These are phyloP conservation scores for Talinum fruticosum DNA, from an alignment of 148 eudicot species.

Conservation along the genomic window DNA sequence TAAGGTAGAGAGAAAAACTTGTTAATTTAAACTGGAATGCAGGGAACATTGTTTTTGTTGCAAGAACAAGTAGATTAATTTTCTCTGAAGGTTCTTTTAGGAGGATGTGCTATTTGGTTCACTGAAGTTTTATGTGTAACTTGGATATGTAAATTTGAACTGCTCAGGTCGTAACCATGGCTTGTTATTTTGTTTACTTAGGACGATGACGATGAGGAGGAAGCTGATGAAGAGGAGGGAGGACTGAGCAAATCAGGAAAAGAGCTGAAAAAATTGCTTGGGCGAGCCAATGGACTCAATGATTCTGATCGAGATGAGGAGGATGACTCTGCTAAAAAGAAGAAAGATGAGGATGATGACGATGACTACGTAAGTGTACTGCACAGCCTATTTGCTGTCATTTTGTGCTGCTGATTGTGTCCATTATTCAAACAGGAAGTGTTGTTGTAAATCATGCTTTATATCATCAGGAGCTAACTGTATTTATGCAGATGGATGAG, in stretches of 20 bases:
- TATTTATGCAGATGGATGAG: slow-evolving; percentile 52
- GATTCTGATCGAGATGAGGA: slow-evolving; percentile 64
- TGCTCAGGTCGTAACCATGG: not conserved
- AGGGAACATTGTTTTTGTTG: not conserved
- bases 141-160: not conserved
- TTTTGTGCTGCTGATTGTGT: not conserved
- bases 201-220: slow-evolving; percentile 90
- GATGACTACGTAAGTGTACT: slow-evolving; percentile 69
- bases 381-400: slow-evolving; percentile 8
- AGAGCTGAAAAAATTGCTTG: slow-evolving; percentile 92
- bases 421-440: not conserved
- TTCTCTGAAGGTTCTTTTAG: not conserved
- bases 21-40: not conserved
- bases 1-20: not conserved
- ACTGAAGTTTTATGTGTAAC: not conserved
- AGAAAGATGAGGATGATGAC: slow-evolving; percentile 73
- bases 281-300: slow-evolving; percentile 63
- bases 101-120: not conserved
- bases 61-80: not conserved
- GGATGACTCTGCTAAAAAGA: slow-evolving; percentile 20
- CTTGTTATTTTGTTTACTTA: slow-evolving; percentile 14
- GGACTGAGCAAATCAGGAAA: slow-evolving; percentile 95
- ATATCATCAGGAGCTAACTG: not conserved
- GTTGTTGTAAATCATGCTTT: not conserved
- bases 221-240: slow-evolving; percentile 77